Evolutionary conservation across 129 eudicot species (phyloP).

Genomic region (Pittosporum tobira): DNA sequence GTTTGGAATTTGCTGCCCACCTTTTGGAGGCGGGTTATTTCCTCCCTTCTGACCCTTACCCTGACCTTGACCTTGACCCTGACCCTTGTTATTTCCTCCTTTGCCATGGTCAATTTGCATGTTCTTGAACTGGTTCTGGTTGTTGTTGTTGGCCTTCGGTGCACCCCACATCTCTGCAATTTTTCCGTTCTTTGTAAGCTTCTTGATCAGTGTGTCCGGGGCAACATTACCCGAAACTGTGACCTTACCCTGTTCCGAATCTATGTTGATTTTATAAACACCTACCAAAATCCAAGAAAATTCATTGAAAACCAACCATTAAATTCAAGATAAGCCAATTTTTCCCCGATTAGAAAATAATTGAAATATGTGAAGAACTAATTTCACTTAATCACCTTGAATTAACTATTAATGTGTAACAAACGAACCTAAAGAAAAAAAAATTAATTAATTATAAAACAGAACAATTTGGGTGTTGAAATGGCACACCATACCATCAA

Average conservation of each 20-base stretch:
- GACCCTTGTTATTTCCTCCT: constrained; percentile 23
- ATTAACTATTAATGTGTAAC: constrained; percentile 5
- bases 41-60: constrained; percentile 1
- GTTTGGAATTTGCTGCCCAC: constrained; percentile 23
- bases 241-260: constrained; percentile 77
- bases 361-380: no score
- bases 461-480: constrained; percentile 15
- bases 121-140: constrained; percentile 31
- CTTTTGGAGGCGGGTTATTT: constrained; percentile 13
- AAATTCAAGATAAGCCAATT: background rate
- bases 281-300: constrained; percentile 29
- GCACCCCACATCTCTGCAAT: constrained; percentile 64
- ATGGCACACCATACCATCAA: constrained; percentile 54
- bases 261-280: constrained; percentile 56
- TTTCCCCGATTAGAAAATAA: no score
- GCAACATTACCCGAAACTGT: constrained; percentile 68
- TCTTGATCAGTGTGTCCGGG: constrained; percentile 61
- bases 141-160: constrained; percentile 19
- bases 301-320: background rate
- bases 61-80: constrained; percentile 11
- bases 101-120: constrained; percentile 35
- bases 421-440: background rate
- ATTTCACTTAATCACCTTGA: no score
- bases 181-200: constrained; percentile 64
- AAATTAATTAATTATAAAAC: background rate